These are phyloP conservation scores for Gardenia jasminoides DNA, from an alignment of 257 asterid genomes.

Conservation along the genomic window DNA sequence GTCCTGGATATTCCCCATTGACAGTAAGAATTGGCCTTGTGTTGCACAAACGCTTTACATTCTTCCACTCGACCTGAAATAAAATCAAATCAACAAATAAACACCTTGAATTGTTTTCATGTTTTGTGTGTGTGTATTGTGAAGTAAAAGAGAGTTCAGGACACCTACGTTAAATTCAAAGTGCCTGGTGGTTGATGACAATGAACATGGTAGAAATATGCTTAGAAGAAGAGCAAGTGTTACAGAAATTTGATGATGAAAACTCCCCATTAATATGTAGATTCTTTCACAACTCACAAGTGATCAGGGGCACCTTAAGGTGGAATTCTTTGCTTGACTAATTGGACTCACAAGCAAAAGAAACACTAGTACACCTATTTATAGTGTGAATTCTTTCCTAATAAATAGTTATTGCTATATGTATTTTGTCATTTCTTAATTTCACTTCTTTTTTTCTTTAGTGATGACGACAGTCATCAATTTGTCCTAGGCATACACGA, in stretches of 20 bases:
- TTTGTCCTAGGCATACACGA: background rate
- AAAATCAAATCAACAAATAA: background rate
- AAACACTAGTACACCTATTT: background rate
- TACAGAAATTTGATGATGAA: constrained; percentile 22
- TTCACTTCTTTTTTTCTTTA: background rate
- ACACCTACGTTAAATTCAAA: constrained; percentile 56
- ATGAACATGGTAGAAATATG: constrained; percentile 29
- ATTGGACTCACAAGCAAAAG: background rate
- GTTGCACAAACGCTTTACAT: constrained; percentile 55
- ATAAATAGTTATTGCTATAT: background rate
- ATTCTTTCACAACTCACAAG: background rate
- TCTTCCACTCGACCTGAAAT: constrained; percentile 68
- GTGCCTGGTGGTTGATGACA: constrained; percentile 38
- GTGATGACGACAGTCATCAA: background rate
- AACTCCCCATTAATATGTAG: constrained; percentile 37
- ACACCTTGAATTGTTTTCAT: background rate
- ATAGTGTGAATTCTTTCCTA: constrained; percentile 4
- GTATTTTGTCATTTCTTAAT: background rate
- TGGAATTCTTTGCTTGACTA: background rate
- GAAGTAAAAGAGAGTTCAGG: no score
- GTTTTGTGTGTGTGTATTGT: background rate
- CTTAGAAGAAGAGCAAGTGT: constrained; percentile 13
- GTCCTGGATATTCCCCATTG: constrained; percentile 74
- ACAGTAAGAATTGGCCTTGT: constrained; percentile 50
- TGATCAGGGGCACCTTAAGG: background rate